Evolutionary conservation across 2,329 filamentous ascomycete genomes (phyloP).

Genomic region (Aspergillus hiratsukae): DNA sequence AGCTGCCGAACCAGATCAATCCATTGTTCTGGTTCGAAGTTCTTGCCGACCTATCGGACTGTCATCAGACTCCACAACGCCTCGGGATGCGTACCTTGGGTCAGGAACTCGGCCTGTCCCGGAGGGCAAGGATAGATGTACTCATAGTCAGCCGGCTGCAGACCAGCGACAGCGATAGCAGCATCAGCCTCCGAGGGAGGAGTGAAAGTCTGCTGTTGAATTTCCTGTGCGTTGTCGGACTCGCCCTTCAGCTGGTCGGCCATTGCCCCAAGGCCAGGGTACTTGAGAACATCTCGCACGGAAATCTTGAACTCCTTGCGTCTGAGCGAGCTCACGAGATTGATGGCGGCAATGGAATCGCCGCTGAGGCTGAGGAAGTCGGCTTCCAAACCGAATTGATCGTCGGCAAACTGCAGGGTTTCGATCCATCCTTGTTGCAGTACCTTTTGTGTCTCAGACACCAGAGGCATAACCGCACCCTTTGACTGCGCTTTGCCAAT

Average conservation of each 20-base stretch:
- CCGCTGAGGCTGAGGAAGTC: neutral
- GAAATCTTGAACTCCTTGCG: neutral
- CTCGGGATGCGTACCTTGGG: neutral
- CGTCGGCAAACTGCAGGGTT: neutral
- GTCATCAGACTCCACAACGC: neutral
- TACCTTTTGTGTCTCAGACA: neutral
- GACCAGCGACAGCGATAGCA: neutral
- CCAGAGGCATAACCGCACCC: neutral
- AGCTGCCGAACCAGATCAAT: slow-evolving; percentile 10
- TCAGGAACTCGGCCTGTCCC: slow-evolving; percentile 2
- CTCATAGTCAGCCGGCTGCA: neutral
- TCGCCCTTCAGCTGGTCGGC: neutral
- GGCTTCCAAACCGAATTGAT: neutral
- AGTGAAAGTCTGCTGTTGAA: neutral
- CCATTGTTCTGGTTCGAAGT: slow-evolving; percentile 12
- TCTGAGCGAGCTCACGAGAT: neutral
- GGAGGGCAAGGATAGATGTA: slow-evolving; percentile 1
- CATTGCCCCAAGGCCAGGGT: neutral
- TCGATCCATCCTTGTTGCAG: neutral
- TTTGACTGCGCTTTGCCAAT: neutral
- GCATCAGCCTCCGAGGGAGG: neutral
- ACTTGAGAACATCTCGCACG: neutral
- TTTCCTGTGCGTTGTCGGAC: neutral
- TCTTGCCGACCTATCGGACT: neutral
- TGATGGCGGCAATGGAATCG: neutral